Percentiles rank a stretch among this genome's conserved stretches.
phyloP scores from a whole-genome alignment of 2,329 filamentous ascomycete genomes.

The Apiospora sp. region DNA sequence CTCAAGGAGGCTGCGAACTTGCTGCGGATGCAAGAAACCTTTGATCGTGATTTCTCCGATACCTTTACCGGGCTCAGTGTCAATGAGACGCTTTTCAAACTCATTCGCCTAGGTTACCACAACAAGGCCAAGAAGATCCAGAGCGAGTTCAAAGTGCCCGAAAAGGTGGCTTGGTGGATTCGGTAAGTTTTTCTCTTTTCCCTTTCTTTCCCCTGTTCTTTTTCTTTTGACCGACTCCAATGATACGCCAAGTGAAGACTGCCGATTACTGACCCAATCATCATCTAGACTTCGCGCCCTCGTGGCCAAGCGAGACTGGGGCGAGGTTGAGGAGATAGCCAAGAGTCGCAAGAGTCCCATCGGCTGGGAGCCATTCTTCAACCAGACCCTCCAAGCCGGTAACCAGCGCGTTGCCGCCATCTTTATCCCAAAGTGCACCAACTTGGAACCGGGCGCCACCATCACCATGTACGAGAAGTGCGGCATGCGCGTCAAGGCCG shows the following conservation, averaged over 20 bases:
- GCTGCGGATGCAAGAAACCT: slow-evolving; percentile 83
- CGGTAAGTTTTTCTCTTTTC: slow-evolving; percentile 51
- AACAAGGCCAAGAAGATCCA: slow-evolving; percentile 89
- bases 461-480: slow-evolving; percentile 98
- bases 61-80: slow-evolving; percentile 84
- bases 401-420: slow-evolving; percentile 84
- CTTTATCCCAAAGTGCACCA: slow-evolving; percentile 89
- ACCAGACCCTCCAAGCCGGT: slow-evolving; percentile 85
- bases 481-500: slow-evolving; percentile 86
- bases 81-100: slow-evolving; percentile 90
- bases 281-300: slow-evolving; percentile 78
- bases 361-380: slow-evolving; percentile 98
- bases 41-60: slow-evolving; percentile 83
- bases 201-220: neutral
- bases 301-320: slow-evolving; percentile 90
- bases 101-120: slow-evolving; percentile 82
- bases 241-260: neutral
- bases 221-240: neutral
- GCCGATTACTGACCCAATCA: neutral
- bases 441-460: slow-evolving; percentile 70
- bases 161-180: slow-evolving; percentile 90
- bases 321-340: slow-evolving; percentile 85
- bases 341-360: slow-evolving; percentile 87
- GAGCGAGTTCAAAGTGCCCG: slow-evolving; percentile 90
- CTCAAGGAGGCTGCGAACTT: slow-evolving; percentile 83